phyloP scores from a whole-genome alignment of 2,329 filamentous ascomycete species.

The Penicillium olsonii region DNA sequence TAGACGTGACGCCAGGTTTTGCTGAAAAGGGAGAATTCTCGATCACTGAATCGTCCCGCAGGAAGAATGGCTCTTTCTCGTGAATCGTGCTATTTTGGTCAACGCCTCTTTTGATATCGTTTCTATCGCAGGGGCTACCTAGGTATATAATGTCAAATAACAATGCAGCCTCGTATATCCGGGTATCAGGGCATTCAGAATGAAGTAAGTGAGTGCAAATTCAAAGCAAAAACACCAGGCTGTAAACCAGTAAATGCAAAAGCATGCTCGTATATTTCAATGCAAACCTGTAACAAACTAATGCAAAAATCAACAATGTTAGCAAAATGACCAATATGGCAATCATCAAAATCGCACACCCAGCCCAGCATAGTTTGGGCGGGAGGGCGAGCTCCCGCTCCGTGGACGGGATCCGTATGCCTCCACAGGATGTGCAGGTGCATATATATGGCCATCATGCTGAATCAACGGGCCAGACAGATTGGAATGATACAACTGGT shows the following conservation, averaged over 20 bases:
- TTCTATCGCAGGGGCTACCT: too few relatives aligned
- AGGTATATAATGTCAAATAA: too few relatives aligned
- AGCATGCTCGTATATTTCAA: neutral
- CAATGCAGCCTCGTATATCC: too few relatives aligned
- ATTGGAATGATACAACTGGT: constrained; percentile 31
- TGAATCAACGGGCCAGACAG: constrained; percentile 32
- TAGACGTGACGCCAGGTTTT: neutral
- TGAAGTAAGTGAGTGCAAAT: neutral
- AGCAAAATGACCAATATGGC: neutral
- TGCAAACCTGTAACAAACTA: neutral
- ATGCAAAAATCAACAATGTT: neutral
- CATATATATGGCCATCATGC: constrained; percentile 19
- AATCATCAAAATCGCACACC: constrained; percentile 16
- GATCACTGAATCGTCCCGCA: neutral
- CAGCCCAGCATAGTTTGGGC: constrained; percentile 25
- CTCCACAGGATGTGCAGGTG: constrained; percentile 15
- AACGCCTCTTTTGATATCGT: too few relatives aligned
- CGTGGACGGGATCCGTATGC: constrained; percentile 24
- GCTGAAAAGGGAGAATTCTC: constrained; percentile 2
- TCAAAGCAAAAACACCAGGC: neutral
- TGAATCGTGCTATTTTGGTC: neutral
- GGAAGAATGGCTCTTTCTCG: neutral
- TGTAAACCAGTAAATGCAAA: neutral
- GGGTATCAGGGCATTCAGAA: too few relatives aligned
- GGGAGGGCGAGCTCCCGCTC: constrained; percentile 36